A percentile compares a stretch with the other conserved stretches of the same genome.
Conservation (phyloP, 306 rosid genomes). For the Citrullus mucosospermus region DNA sequence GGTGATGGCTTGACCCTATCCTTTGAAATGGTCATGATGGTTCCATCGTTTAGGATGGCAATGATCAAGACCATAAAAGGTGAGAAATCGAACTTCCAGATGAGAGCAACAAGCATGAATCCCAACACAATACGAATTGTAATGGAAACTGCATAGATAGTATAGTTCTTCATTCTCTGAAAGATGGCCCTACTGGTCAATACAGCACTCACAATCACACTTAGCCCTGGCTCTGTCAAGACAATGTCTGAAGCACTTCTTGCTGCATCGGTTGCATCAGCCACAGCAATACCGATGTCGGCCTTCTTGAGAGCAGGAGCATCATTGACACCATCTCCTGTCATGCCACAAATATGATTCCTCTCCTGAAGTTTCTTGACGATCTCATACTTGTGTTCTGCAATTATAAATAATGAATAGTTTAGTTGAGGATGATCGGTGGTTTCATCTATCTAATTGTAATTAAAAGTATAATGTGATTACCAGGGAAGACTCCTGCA, state of each 20-base stretch:
- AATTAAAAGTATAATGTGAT: neutral
- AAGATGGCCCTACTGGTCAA: conserved; percentile 89
- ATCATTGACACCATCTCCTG: conserved; percentile 93
- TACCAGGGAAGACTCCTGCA: conserved; percentile 97
- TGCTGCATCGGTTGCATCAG: conserved; percentile 89
- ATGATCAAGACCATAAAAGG: conserved; percentile 88
- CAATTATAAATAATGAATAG: conserved; percentile 5
- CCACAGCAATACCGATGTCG: conserved; percentile 93
- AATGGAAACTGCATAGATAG: conserved; percentile 89
- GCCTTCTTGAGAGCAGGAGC: conserved; percentile 90
- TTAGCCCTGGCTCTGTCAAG: conserved; percentile 77
- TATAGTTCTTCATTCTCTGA: conserved; percentile 95
- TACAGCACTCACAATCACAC: conserved; percentile 82
- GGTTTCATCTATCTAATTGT: neutral
- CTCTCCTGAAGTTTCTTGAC: conserved; percentile 68
- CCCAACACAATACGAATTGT: conserved; percentile 90
- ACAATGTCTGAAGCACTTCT: conserved; percentile 93
- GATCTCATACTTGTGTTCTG: conserved; percentile 90
- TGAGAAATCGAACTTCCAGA: conserved; percentile 82
- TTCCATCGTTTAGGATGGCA: conserved; percentile 79
- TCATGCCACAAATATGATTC: conserved; percentile 79
- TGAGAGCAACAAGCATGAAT: conserved; percentile 68
- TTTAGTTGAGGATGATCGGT: neutral
- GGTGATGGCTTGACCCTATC: conserved; percentile 94
- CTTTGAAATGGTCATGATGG: conserved; percentile 95